phyloP scores from a whole-genome alignment of 2,329 filamentous ascomycete genomes.

The Cytospora leucostoma region DNA sequence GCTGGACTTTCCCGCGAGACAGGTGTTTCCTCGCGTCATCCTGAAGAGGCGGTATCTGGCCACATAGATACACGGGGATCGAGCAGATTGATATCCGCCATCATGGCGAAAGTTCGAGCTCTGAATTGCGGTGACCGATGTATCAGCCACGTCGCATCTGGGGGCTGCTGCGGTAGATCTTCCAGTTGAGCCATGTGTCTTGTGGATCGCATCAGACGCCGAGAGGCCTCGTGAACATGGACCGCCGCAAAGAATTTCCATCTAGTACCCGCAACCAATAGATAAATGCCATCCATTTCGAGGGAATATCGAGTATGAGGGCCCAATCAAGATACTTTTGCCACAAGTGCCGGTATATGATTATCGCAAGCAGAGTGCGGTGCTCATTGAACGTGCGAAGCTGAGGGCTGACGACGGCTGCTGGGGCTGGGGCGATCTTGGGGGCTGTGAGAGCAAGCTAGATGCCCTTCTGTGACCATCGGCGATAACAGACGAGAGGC shows the following conservation, averaged over 20 bases:
- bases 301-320: neutral
- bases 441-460: conserved; percentile 8
- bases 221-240: neutral
- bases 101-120: neutral
- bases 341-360: neutral
- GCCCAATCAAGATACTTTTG: conserved; percentile 1
- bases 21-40: conserved; percentile 2
- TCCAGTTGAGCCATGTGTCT: neutral
- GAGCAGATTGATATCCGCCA: neutral
- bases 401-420: conserved; percentile 17
- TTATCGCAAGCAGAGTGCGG: neutral
- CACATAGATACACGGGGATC: neutral
- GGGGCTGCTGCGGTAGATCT: conserved; percentile 10
- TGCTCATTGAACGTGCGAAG: neutral
- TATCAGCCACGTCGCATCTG: neutral
- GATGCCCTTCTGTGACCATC: conserved; percentile 6
- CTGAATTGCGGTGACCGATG: neutral
- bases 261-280: no score
- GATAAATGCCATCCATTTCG: no score
- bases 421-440: conserved; percentile 18
- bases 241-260: neutral
- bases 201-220: conserved; percentile 12
- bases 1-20: neutral
- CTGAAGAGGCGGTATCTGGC: neutral
- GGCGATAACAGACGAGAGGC: neutral